Evolutionary conservation across 495 filamentous ascomycete species (phyloP).

Genomic region (Neurospora sp.): DNA sequence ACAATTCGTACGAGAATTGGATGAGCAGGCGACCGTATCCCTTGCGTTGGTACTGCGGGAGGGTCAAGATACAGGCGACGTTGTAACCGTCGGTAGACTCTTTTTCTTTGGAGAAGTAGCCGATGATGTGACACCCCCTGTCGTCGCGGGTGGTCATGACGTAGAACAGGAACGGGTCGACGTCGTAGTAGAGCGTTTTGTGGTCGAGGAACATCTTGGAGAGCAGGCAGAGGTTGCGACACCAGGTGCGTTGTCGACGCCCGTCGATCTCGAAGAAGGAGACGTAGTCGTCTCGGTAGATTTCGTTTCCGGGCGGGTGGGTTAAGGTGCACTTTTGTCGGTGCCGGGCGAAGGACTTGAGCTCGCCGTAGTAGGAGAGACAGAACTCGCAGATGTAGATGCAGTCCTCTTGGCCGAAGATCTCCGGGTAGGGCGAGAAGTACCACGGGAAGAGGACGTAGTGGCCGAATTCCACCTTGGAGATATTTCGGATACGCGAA

Average conservation of each 20-base stretch:
- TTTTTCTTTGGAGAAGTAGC: slow-evolving; percentile 98
- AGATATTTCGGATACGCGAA: slow-evolving; percentile 88
- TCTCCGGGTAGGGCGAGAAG: slow-evolving; percentile 90
- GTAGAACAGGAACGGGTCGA: slow-evolving; percentile 97
- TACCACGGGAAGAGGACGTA: slow-evolving; percentile 96
- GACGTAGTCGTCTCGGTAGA: slow-evolving; percentile 89
- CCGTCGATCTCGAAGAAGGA: slow-evolving; percentile 98
- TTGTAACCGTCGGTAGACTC: slow-evolving; percentile 95
- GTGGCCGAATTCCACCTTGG: slow-evolving; percentile 83
- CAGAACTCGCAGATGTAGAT: slow-evolving; percentile 98
- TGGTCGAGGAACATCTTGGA: slow-evolving; percentile 96
- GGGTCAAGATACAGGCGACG: slow-evolving; percentile 90
- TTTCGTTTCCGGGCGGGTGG: slow-evolving; percentile 95
- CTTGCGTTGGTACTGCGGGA: slow-evolving; percentile 91
- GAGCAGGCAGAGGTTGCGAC: slow-evolving; percentile 87
- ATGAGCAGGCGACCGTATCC: slow-evolving; percentile 90
- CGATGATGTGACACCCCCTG: slow-evolving; percentile 83
- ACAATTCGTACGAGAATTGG: slow-evolving; percentile 95
- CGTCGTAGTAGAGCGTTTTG: slow-evolving; percentile 99
- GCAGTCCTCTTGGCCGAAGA: slow-evolving; percentile 73
- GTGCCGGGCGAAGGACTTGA: slow-evolving; percentile 71
- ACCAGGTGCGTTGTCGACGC: slow-evolving; percentile 90
- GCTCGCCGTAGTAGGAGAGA: slow-evolving; percentile 75
- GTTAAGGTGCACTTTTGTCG: slow-evolving; percentile 82
- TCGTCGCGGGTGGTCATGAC: slow-evolving; percentile 87